Conservation (phyloP, 495 filamentous ascomycete genomes). For the Penicillium riverlandense region DNA sequence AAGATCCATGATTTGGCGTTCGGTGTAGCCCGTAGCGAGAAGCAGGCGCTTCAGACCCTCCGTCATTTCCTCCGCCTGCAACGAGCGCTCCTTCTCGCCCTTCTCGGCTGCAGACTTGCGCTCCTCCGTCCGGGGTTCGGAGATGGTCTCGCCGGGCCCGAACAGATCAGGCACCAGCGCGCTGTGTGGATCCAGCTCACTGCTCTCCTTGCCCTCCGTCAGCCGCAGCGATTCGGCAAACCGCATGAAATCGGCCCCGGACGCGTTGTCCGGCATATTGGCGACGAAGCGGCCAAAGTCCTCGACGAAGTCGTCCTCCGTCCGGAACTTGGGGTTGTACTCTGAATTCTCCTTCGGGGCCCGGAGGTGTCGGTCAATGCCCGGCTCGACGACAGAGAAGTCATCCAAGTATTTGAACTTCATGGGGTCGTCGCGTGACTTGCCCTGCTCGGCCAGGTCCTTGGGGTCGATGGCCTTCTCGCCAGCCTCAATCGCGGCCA, state of each 20-base stretch:
- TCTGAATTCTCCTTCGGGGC: conserved; percentile 49
- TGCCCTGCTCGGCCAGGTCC: conserved; percentile 68
- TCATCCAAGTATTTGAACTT: conserved; percentile 76
- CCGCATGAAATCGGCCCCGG: conserved; percentile 34
- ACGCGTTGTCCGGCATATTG: conserved; percentile 41
- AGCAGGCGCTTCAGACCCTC: conserved; percentile 53
- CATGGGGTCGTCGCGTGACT: conserved; percentile 63
- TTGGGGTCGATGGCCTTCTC: conserved; percentile 72
- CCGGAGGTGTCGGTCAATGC: conserved; percentile 61
- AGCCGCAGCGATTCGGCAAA: conserved; percentile 40
- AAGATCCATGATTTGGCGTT: conserved; percentile 47
- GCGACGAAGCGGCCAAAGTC: conserved; percentile 52
- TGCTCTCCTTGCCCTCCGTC: conserved; percentile 46
- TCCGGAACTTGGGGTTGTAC: conserved; percentile 56
- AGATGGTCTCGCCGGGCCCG: conserved; percentile 30
- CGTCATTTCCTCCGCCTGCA: conserved; percentile 38
- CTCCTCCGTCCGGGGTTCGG: conserved; percentile 20
- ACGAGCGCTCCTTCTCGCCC: conserved; percentile 21
- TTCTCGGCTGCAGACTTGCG: conserved; percentile 28
- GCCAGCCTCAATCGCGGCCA: conserved; percentile 78
- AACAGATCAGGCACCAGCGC: conserved; percentile 45
- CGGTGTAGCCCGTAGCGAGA: conserved; percentile 59
- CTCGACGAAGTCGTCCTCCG: conserved; percentile 44
- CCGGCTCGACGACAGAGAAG: conserved; percentile 65
- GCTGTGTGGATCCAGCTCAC: conserved; percentile 38